phyloP scores from a whole-genome alignment of 2,329 filamentous ascomycete genomes.

The Fusarium pseudoanthophilum region DNA sequence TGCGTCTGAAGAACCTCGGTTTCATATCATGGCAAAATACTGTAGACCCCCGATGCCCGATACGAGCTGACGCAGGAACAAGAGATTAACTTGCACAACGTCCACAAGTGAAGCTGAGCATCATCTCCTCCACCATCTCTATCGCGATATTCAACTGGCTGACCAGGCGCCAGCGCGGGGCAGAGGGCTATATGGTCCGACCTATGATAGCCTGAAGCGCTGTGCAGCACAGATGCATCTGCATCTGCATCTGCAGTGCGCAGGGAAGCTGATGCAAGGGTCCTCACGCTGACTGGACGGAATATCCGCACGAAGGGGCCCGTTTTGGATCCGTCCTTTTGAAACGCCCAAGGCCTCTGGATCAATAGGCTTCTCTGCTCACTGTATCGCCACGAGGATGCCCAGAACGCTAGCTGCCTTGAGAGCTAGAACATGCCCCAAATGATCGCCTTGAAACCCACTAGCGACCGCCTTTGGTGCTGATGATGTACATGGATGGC shows the following conservation, averaged over 20 bases:
- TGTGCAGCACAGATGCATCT: constrained; percentile 4
- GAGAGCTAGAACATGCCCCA: constrained; percentile 27
- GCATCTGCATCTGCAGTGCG: constrained; percentile 16
- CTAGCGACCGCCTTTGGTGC: constrained; percentile 31
- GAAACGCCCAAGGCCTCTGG: constrained; percentile 28
- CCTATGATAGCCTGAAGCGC: constrained; percentile 21
- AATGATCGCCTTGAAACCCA: constrained; percentile 39
- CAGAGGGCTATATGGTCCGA: not conserved
- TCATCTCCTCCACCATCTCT: constrained; percentile 10
- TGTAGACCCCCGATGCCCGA: constrained; percentile 1
- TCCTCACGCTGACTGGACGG: constrained; percentile 30
- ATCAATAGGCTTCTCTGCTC: constrained; percentile 23
- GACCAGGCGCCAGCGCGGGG: constrained; percentile 36
- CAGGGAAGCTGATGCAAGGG: constrained; percentile 32
- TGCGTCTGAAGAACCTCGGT: constrained; percentile 12
- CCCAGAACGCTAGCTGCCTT: constrained; percentile 28
- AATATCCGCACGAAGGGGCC: constrained; percentile 16
- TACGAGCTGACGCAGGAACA: constrained; percentile 22
- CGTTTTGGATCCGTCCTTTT: constrained; percentile 37
- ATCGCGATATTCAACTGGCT: constrained; percentile 28
- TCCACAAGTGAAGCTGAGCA: constrained; percentile 7
- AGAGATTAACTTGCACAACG: constrained; percentile 9
- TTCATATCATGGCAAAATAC: not conserved
- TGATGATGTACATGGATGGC: constrained; percentile 18
- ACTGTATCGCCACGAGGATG: constrained; percentile 27